A percentile compares a stretch with the other conserved stretches of the same genome.
Evolutionary conservation across 1,284 basidiomycete species (phyloP).

Genomic region (Malassezia dermatis): DNA sequence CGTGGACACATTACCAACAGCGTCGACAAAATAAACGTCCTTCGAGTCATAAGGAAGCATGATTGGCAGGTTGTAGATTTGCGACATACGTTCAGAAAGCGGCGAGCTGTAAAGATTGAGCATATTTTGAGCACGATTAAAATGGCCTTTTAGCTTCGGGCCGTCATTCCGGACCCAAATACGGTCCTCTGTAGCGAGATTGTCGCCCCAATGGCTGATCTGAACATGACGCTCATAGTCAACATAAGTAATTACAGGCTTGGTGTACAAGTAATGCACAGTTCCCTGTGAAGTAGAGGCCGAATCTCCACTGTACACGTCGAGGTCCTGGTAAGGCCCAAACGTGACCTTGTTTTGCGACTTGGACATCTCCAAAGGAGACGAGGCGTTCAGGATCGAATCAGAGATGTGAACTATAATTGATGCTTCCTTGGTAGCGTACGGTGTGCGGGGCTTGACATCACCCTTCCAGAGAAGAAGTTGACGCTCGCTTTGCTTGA

Average conservation of each 20-base stretch:
- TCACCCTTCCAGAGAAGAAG: conserved; percentile 66
- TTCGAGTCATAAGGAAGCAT: conserved; percentile 17
- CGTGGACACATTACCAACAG: conserved; percentile 90
- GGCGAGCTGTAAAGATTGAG: conserved; percentile 58
- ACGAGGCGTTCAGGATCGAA: conserved; percentile 21
- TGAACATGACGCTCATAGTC: conserved; percentile 69
- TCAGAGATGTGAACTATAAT: conserved; percentile 57
- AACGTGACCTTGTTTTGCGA: conserved; percentile 72
- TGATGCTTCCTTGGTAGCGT: conserved; percentile 66
- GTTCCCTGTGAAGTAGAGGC: conserved; percentile 48
- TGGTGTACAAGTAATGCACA: conserved; percentile 70
- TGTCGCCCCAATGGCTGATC: conserved; percentile 92
- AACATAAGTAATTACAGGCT: conserved; percentile 66
- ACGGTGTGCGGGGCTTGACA: conserved; percentile 69
- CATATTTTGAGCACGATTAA: conserved; percentile 83
- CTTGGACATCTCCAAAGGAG: conserved; percentile 58
- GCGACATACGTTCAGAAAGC: conserved; percentile 54
- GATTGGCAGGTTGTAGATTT: conserved; percentile 1
- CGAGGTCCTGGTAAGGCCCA: conserved; percentile 70
- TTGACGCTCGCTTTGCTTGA: conserved; percentile 69
- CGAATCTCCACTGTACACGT: conserved; percentile 53
- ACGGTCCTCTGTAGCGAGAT: conserved; percentile 83
- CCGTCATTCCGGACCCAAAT: conserved; percentile 76
- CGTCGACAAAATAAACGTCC: conserved; percentile 34
- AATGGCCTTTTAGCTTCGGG: conserved; percentile 83